Conservation (phyloP, 768 basidiomycete genomes). For the Pleurotus sapidus region DNA sequence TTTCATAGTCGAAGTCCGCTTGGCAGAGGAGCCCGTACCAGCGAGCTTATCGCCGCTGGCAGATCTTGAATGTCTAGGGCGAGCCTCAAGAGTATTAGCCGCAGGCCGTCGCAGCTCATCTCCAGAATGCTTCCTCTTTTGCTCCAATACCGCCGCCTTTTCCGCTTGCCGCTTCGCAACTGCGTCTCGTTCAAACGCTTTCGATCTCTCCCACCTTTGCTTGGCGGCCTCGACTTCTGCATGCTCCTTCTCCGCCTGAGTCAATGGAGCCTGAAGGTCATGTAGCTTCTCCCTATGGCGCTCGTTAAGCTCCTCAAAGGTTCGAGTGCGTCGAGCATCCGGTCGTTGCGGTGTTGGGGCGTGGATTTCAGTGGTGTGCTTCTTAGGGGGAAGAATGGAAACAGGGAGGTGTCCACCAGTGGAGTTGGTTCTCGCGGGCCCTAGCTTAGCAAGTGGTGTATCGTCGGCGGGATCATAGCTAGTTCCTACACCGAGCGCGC, state of each 20-base stretch:
- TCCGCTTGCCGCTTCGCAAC: constrained; percentile 74
- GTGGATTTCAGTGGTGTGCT: constrained; percentile 29
- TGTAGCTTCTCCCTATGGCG: constrained; percentile 83
- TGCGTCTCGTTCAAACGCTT: constrained; percentile 69
- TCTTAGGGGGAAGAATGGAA: constrained; percentile 47
- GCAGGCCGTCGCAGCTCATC: constrained; percentile 32
- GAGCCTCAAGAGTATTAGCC: constrained; percentile 28
- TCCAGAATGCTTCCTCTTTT: constrained; percentile 44
- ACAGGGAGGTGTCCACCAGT: constrained; percentile 33
- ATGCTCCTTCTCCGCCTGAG: constrained; percentile 74
- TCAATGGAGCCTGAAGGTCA: constrained; percentile 80
- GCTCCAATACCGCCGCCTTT: constrained; percentile 45
- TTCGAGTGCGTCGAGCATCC: constrained; percentile 52
- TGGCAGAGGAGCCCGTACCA: constrained; percentile 41
- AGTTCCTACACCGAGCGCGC: constrained; percentile 48
- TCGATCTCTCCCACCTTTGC: constrained; percentile 80
- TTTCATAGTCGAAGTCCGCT: constrained; percentile 71
- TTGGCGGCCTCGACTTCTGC: constrained; percentile 75
- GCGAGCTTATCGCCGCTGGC: constrained; percentile 60
- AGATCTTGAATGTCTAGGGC: constrained; percentile 46
- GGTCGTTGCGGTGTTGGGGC: constrained; percentile 51
- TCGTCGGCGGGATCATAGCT: constrained; percentile 38
- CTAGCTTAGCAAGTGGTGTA: constrained; percentile 30
- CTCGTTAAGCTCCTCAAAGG: constrained; percentile 86
- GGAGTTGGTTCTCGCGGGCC: constrained; percentile 23